Evolutionary conservation across 2,329 filamentous ascomycete genomes (phyloP).

Genomic region (Cordyceps cateniannulata): DNA sequence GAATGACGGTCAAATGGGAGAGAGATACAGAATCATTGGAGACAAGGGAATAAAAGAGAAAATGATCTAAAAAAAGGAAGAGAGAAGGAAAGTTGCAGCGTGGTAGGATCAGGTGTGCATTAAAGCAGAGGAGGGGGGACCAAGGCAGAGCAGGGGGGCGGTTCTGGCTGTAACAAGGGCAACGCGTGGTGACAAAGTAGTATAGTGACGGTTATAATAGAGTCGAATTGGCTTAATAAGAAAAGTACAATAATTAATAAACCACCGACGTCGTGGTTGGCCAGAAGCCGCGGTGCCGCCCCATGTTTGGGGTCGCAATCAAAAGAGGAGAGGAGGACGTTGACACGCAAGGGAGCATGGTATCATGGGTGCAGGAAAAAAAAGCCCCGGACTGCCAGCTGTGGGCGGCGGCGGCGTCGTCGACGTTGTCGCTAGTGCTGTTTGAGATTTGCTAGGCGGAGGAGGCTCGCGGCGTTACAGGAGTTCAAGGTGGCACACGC

Average conservation of each 20-base stretch:
- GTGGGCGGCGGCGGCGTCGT: no score
- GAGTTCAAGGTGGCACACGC: not conserved
- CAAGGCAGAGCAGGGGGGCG: not conserved
- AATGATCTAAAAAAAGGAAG: not conserved
- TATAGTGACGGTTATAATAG: not conserved
- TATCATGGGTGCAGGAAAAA: not conserved
- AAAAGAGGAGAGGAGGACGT: not conserved
- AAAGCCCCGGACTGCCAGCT: not conserved
- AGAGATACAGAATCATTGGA: not conserved
- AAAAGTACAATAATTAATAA: not conserved
- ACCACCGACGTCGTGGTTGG: not conserved
- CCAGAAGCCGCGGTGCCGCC: not conserved
- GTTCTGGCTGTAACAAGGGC: not conserved
- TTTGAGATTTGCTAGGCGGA: not conserved
- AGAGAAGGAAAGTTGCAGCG: not conserved
- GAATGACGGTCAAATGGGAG: not conserved
- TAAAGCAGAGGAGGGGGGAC: not conserved
- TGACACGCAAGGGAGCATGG: no score
- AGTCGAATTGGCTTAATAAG: not conserved
- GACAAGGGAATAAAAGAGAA: not conserved
- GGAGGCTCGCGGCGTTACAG: not conserved
- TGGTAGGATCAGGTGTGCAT: not conserved
- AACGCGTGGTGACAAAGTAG: not conserved
- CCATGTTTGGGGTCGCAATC: not conserved
- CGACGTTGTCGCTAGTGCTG: not conserved